Percentiles rank a stretch among this genome's conserved stretches.
phyloP scores from a whole-genome alignment of 2,329 filamentous ascomycete species.

The Alternaria sp. region DNA sequence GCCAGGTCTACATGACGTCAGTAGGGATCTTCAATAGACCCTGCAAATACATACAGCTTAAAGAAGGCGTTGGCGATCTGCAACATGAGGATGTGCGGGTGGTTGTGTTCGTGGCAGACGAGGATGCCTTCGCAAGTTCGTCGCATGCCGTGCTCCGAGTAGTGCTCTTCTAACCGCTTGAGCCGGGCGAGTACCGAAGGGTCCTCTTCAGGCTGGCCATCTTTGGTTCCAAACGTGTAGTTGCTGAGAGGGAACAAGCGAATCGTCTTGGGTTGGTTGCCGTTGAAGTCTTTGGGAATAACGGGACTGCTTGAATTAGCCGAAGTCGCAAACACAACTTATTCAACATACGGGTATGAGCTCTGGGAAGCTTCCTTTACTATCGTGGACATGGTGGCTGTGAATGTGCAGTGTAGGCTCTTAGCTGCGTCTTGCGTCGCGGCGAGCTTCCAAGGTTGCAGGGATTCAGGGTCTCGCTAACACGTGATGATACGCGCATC shows the following conservation, averaged over 20 bases:
- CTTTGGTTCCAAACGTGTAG: slow-evolving; percentile 98
- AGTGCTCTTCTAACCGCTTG: slow-evolving; percentile 96
- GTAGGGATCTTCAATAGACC: neutral
- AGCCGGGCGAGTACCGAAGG: slow-evolving; percentile 92
- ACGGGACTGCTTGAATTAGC: slow-evolving; percentile 65
- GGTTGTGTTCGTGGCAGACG: slow-evolving; percentile 98
- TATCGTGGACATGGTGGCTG: slow-evolving; percentile 77
- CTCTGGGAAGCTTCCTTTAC: slow-evolving; percentile 79
- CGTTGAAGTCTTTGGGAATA: slow-evolving; percentile 83
- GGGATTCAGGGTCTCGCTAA: slow-evolving; percentile 17
- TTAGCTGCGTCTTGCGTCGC: slow-evolving; percentile 20
- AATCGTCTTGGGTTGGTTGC: slow-evolving; percentile 87
- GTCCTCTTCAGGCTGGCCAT: slow-evolving; percentile 97
- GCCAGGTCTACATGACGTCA: slow-evolving; percentile 67
- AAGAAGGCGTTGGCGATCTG: slow-evolving; percentile 99
- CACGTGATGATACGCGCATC: slow-evolving; percentile 17
- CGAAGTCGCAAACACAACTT: too few relatives aligned
- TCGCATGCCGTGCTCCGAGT: slow-evolving; percentile 90
- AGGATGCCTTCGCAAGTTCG: slow-evolving; percentile 96
- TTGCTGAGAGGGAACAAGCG: slow-evolving; percentile 94
- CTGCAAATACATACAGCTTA: slow-evolving; percentile 70
- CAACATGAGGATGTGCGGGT: slow-evolving; percentile 97
- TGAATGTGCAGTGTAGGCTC: slow-evolving; percentile 15
- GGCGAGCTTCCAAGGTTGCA: slow-evolving; percentile 22
- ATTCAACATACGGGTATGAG: slow-evolving; percentile 66